Percentiles rank a stretch among this genome's conserved stretches.
Evolutionary conservation across 306 rosid species (phyloP).

Genomic region (Castanospermum australe): DNA sequence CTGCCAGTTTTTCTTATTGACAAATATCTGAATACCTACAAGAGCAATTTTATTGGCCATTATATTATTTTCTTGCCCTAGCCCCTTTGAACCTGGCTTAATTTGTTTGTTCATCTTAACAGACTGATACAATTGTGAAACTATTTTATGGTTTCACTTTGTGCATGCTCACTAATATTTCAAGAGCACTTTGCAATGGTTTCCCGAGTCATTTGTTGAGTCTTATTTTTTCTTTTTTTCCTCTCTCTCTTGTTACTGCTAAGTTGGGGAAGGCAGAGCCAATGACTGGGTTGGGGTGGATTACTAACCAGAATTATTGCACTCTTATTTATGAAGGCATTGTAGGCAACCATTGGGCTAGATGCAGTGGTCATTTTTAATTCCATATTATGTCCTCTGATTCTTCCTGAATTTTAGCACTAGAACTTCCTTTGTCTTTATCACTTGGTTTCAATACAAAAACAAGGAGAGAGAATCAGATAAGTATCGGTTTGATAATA

Average conservation of each 20-base stretch:
- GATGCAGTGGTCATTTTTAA: neutral
- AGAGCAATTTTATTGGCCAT: neutral
- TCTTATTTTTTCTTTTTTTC: neutral
- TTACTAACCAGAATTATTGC: neutral
- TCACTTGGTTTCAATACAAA: neutral
- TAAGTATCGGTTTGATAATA: neutral
- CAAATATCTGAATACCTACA: neutral
- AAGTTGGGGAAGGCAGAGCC: neutral
- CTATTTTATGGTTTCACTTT: neutral
- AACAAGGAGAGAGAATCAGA: neutral
- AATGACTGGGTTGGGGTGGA: neutral
- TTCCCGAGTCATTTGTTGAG: neutral
- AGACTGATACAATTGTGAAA: neutral
- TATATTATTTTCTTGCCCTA: neutral
- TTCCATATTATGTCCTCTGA: neutral
- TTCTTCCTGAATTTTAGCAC: neutral
- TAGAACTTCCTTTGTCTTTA: neutral
- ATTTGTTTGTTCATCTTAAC: neutral
- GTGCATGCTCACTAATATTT: neutral
- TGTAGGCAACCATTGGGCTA: neutral
- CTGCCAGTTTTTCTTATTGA: neutral
- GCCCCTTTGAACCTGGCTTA: neutral
- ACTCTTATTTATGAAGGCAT: neutral
- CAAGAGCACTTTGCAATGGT: neutral
- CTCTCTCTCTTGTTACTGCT: neutral